These are phyloP conservation scores for Pseudogymnoascus sp. DNA, from an alignment of 2,329 filamentous ascomycete genomes.

Conservation along the genomic window DNA sequence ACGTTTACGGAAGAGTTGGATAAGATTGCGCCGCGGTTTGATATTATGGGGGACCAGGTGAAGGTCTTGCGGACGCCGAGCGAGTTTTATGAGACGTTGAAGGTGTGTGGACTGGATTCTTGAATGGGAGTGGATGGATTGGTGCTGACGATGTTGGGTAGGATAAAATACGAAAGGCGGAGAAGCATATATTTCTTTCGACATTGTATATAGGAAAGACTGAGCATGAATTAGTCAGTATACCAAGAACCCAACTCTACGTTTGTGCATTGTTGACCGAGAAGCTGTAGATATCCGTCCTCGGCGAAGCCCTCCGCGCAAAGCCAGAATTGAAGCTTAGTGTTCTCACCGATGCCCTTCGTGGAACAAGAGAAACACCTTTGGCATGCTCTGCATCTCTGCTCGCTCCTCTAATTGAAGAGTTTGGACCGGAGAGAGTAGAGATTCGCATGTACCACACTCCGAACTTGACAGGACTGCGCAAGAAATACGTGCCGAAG, in stretches of 20 bases:
- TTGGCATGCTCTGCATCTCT: constrained; percentile 80
- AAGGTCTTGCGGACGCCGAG: constrained; percentile 67
- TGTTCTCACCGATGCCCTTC: constrained; percentile 82
- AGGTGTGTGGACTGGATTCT: constrained; percentile 44
- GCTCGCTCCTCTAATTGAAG: constrained; percentile 69
- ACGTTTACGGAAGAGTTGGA: constrained; percentile 69
- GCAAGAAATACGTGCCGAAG: constrained; percentile 75
- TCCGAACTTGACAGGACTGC: constrained; percentile 80
- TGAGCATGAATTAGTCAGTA: constrained; percentile 68
- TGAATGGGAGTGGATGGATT: not conserved
- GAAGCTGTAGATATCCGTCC: constrained; percentile 54
- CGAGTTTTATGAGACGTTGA: constrained; percentile 88
- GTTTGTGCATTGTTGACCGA: constrained; percentile 14
- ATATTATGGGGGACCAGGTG: constrained; percentile 72
- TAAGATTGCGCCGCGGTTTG: constrained; percentile 81
- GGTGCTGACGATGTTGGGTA: constrained; percentile 31
- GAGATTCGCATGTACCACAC: constrained; percentile 98
- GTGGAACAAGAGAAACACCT: constrained; percentile 85
- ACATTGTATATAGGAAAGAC: constrained; percentile 94
- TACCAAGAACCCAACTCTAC: not conserved
- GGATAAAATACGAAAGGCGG: constrained; percentile 73
- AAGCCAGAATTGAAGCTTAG: constrained; percentile 75
- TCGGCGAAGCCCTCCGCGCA: constrained; percentile 63
- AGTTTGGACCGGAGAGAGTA: constrained; percentile 77
- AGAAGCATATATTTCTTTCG: constrained; percentile 79